A percentile compares a stretch with the other conserved stretches of the same genome.
Conservation (phyloP, 1,284 basidiomycete genomes). For the Phylloboletellus chloephorus region DNA sequence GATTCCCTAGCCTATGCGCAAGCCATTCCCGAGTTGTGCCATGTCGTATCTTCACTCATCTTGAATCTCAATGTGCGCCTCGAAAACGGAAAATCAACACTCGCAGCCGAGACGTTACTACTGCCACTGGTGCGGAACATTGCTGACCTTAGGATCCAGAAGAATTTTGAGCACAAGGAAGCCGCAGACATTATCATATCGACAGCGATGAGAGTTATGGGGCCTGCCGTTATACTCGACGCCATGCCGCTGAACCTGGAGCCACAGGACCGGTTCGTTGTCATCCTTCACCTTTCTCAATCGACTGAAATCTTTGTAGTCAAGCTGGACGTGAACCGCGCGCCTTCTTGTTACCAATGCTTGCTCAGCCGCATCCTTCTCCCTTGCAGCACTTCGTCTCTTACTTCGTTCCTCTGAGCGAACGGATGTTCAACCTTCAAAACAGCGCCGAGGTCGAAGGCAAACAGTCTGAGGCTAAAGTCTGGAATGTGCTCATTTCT, state of each 20-base stretch:
- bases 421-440: slow-evolving; percentile 87
- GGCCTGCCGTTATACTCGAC: slow-evolving; percentile 75
- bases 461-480: slow-evolving; percentile 81
- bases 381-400: slow-evolving; percentile 80
- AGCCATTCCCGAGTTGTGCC: slow-evolving; percentile 68
- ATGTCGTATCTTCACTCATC: slow-evolving; percentile 55
- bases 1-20: slow-evolving; percentile 64
- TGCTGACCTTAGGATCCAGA: slow-evolving; percentile 71
- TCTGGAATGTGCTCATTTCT: slow-evolving; percentile 88
- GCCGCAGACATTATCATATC: slow-evolving; percentile 79
- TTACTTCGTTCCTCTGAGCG: slow-evolving; percentile 91
- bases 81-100: slow-evolving; percentile 38
- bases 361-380: slow-evolving; percentile 79
- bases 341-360: slow-evolving; percentile 89
- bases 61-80: slow-evolving; percentile 38
- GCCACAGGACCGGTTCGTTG: slow-evolving; percentile 64
- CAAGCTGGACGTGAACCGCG: slow-evolving; percentile 63
- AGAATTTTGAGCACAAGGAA: slow-evolving; percentile 89
- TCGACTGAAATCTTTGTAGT: slow-evolving; percentile 34
- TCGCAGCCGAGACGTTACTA: slow-evolving; percentile 71
- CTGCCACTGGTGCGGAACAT: slow-evolving; percentile 71
- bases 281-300: neutral
- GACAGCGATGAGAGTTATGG: slow-evolving; percentile 80
- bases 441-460: slow-evolving; percentile 68
- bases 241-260: slow-evolving; percentile 85